Conservation (phyloP, 257 asterid genomes). For the Lithospermum erythrorhizon region DNA sequence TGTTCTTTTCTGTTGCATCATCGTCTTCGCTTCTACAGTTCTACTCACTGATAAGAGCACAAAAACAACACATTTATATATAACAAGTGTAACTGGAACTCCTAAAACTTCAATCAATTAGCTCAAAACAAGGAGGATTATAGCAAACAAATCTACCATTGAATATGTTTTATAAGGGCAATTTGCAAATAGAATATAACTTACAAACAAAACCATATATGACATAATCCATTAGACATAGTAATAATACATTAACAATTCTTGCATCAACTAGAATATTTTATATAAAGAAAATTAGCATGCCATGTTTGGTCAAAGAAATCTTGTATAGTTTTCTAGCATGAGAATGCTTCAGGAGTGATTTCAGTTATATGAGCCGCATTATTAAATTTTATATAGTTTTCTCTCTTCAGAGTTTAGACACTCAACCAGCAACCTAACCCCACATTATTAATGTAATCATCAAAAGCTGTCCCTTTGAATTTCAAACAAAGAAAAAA, state of each 20-base stretch:
- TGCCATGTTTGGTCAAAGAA: conserved; percentile 10
- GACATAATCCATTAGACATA: neutral
- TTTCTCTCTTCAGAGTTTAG: neutral
- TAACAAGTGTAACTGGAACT: neutral
- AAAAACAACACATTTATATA: conserved; percentile 6
- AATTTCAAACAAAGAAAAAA: neutral
- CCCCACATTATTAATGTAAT: neutral
- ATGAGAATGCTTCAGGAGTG: neutral
- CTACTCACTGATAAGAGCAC: conserved; percentile 10
- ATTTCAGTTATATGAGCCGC: conserved; percentile 4
- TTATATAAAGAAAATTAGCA: neutral
- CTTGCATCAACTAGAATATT: neutral
- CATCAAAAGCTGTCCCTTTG: neutral
- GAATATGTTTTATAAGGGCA: conserved; percentile 6
- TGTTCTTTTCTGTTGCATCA: conserved; percentile 81
- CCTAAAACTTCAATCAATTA: neutral
- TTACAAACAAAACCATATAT: neutral
- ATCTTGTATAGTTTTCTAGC: neutral
- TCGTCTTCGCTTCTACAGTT: conserved; percentile 22
- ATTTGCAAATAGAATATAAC: conserved; percentile 5
- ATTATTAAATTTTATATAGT: neutral
- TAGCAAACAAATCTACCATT: neutral
- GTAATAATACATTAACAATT: neutral
- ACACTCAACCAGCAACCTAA: conserved; percentile 7
- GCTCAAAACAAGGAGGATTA: neutral